Conservation (phyloP, 768 basidiomycete genomes). For the Amanita inopinata region DNA sequence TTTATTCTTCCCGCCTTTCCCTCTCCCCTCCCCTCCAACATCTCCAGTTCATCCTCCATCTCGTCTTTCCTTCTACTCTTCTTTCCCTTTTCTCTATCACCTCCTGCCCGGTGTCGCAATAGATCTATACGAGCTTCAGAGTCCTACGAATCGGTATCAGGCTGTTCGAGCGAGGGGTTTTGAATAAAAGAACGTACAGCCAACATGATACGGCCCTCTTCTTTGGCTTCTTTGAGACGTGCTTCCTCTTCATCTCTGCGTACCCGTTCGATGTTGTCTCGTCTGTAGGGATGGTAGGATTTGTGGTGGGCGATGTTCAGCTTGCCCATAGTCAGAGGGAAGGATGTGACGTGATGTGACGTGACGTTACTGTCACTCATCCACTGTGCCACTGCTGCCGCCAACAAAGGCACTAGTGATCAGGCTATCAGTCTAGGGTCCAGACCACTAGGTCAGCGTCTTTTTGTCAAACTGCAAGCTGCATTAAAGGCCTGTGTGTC, state of each 20-base stretch:
- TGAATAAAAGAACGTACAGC: conserved; percentile 42
- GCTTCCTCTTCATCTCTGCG: conserved; percentile 79
- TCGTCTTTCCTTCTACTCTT: conserved; percentile 29
- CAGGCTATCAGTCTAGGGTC: no score
- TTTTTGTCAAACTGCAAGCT: no score
- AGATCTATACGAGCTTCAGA: conserved; percentile 68
- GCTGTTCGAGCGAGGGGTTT: conserved; percentile 3
- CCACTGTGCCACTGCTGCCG: no score
- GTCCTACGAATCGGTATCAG: conserved; percentile 38
- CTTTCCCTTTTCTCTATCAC: conserved; percentile 16
- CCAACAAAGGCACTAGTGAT: no score
- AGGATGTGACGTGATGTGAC: no score
- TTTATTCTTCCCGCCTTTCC: conserved; percentile 25
- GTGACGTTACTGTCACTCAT: no score
- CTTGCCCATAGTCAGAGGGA: conserved; percentile 76
- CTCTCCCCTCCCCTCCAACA: conserved; percentile 19
- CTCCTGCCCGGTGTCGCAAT: conserved; percentile 53
- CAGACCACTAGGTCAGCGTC: no score
- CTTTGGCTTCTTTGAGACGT: conserved; percentile 48
- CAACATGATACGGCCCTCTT: conserved; percentile 63
- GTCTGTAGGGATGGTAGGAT: conserved; percentile 78
- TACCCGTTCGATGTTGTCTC: conserved; percentile 79
- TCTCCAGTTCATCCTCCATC: conserved; percentile 26
- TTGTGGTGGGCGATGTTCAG: conserved; percentile 89
- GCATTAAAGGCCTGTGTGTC: no score